phyloP scores from a whole-genome alignment of 768 basidiomycete genomes.

The Agaricus subrufescens region DNA sequence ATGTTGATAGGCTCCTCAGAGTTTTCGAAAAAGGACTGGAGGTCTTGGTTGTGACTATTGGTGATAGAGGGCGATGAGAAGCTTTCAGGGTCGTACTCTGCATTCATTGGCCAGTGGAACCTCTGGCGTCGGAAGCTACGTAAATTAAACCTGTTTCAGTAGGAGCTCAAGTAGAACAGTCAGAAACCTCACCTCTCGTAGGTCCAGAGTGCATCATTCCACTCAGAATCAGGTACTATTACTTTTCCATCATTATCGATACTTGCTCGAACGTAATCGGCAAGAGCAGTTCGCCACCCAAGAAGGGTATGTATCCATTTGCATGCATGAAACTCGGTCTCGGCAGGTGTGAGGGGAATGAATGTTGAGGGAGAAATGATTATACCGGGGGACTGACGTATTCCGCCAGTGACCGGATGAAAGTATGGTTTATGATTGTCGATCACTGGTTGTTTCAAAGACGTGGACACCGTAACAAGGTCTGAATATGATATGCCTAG shows the following conservation, averaged over 20 bases:
- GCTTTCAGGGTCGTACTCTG: slow-evolving; percentile 14
- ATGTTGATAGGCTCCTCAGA: slow-evolving; percentile 42
- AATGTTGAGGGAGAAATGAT: slow-evolving; percentile 56
- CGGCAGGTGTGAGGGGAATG: slow-evolving; percentile 49
- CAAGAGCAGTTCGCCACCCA: slow-evolving; percentile 55
- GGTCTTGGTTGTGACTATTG: background rate
- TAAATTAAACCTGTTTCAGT: background rate
- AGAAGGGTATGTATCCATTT: slow-evolving; percentile 63
- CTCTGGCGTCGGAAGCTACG: slow-evolving; percentile 61
- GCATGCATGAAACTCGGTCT: slow-evolving; percentile 74
- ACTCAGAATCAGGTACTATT: slow-evolving; percentile 29
- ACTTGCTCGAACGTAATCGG: slow-evolving; percentile 38
- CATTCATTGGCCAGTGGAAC: slow-evolving; percentile 62
- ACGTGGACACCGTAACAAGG: slow-evolving; percentile 24
- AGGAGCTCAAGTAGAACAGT: background rate
- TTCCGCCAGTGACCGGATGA: slow-evolving; percentile 1
- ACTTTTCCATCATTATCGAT: slow-evolving; percentile 31
- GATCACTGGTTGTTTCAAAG: background rate
- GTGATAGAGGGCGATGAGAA: slow-evolving; percentile 8
- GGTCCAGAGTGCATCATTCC: slow-evolving; percentile 43
- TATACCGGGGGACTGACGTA: slow-evolving; percentile 58
- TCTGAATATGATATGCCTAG: slow-evolving; percentile 34
- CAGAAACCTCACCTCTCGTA: slow-evolving; percentile 50
- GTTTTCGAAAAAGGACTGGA: slow-evolving; percentile 11
- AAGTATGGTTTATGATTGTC: background rate